Base-by-base conservation (phyloP, 805 yeast genomes). In the Spathaspora hagerdaliae region DNA sequence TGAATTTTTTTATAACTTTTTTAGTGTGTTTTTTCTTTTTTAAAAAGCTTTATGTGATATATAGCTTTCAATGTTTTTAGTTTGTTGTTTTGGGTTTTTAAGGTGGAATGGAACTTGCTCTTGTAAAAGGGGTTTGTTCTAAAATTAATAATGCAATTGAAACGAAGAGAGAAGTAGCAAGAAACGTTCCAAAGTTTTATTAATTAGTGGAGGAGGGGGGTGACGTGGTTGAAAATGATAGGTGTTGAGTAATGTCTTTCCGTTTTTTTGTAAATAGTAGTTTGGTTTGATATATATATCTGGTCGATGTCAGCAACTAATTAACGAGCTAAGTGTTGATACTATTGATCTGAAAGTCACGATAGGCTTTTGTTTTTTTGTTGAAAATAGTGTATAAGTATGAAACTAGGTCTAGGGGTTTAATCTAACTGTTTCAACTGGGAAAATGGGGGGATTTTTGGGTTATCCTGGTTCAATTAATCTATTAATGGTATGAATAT, bases 161-260 rank as follows among this genome's bases (percentile, higher is more conserved):
- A 65, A 65, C 73, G 73, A 62, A 56, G 63, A 68, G 74, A 69
- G 75, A 69, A 69, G 75, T 69, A 67, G 71, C 73, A 69, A 69
- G 75, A 69, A 67, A 69, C 74, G 73, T 64, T 60, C 61, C 73
- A 63, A 55, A 54, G 47, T 48, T 50, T 51, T 52, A 41, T 42
- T 55, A 64, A 57, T 58, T 47, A 59, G 58, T 45, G 64, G 65
- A 57, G 62, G 67, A 66, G 67, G 67, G 59, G 59, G 63, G 58
- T 64, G 56, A 57, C 67, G 65, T 51, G 61, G 68, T 58, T 66
- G 59, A 59, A 46, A 47, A 49, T 53, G 44, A 19, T 37, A n/a
- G n/a, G n/a, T n/a, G n/a, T n/a, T n/a, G n/a, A 19, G 24, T 19
- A 19, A 19, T 19, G 2, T 19, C 24, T 19, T 19, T 19, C 24